Percentiles rank a stretch among this genome's conserved stretches.
Conservation (phyloP, 257 asterid genomes). For the Anisodus tanguticus region DNA sequence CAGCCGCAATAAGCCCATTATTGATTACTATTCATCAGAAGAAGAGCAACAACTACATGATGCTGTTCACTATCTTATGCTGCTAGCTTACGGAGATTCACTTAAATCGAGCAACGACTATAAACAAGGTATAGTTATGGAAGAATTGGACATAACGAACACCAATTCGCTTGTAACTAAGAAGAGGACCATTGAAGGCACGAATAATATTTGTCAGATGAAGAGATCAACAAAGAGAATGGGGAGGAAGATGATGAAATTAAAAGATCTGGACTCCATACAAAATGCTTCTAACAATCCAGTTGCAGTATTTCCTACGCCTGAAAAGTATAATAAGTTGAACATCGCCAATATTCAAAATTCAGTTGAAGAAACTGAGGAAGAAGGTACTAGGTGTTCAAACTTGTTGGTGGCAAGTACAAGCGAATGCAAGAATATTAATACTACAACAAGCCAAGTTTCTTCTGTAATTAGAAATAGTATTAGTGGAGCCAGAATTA, state of each 20-base stretch:
- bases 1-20: conserved; percentile 46
- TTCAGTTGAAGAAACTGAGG: background rate
- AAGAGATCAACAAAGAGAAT: conserved; percentile 33
- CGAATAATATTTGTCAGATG: no score
- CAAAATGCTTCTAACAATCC: conserved; percentile 25
- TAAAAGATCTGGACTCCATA: conserved; percentile 39
- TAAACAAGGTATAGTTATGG: no score
- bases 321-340: conserved; percentile 42
- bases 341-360: conserved; percentile 32
- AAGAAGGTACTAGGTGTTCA: conserved; percentile 5
- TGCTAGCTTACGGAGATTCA: conserved; percentile 42
- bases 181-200: background rate
- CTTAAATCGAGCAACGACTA: background rate
- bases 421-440: conserved; percentile 23
- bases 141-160: background rate
- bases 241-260: conserved; percentile 45
- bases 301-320: background rate
- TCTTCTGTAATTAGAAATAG: conserved; percentile 30
- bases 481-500: conserved; percentile 20
- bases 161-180: no score
- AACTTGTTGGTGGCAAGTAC: conserved; percentile 18
- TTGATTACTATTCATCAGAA: background rate
- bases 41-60: conserved; percentile 35
- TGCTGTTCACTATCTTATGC: conserved; percentile 49
- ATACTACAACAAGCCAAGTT: conserved; percentile 12